Evolutionary conservation across 305 asterid genomes (phyloP).

Genomic region (Fraxinus baroniana): DNA sequence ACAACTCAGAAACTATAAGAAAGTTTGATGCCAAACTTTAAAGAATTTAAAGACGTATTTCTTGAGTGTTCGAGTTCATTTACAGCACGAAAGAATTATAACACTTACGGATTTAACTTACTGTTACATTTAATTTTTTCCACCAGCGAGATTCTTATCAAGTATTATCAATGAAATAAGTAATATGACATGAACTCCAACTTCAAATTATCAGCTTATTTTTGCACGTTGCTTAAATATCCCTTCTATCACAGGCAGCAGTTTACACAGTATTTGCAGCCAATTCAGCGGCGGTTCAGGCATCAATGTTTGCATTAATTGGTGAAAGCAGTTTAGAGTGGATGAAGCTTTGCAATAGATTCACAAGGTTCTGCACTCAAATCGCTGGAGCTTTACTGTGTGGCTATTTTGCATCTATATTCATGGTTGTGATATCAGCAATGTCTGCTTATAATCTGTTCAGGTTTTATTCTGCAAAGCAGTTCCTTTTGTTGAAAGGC

Average conservation of each 20-base stretch:
- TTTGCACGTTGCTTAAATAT: background rate
- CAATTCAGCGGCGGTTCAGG: constrained; percentile 54
- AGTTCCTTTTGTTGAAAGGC: constrained; percentile 43
- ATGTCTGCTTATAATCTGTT: constrained; percentile 56
- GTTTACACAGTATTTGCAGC: constrained; percentile 54
- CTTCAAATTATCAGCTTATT: background rate
- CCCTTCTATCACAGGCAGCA: constrained; percentile 27
- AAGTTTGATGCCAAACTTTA: background rate
- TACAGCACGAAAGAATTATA: no score
- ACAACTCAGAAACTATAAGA: background rate
- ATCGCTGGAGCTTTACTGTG: constrained; percentile 48
- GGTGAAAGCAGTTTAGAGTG: constrained; percentile 60
- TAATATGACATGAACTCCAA: background rate
- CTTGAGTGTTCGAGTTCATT: no score
- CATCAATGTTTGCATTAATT: constrained; percentile 45
- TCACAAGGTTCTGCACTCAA: constrained; percentile 59
- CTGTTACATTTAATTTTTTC: background rate
- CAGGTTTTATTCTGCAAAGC: constrained; percentile 57
- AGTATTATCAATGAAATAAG: background rate
- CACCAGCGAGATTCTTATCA: background rate
- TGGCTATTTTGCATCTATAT: constrained; percentile 39
- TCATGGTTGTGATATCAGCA: constrained; percentile 45
- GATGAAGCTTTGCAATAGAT: constrained; percentile 67
- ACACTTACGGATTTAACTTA: no score
- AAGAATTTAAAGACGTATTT: background rate